A percentile compares a stretch with the other conserved stretches of the same genome.
Evolutionary conservation across 148 eudicot species (phyloP).

Genomic region (Salicornia ramosissima): DNA sequence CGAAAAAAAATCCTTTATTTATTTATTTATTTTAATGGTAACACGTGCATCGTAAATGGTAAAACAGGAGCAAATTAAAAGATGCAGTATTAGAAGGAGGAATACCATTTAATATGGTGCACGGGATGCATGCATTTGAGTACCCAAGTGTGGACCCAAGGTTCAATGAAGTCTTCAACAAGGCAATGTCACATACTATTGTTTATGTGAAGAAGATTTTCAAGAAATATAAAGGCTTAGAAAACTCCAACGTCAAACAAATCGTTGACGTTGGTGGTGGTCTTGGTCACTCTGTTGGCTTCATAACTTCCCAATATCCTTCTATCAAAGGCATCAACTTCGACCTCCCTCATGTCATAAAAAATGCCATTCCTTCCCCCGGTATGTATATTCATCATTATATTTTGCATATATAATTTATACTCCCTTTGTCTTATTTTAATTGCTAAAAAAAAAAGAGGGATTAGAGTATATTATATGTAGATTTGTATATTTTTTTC

Average conservation of each 20-base stretch:
- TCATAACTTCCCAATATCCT: conserved; percentile 23
- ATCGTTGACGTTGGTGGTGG: conserved; percentile 35
- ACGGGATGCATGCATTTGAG: conserved; percentile 24
- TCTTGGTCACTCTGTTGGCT: conserved; percentile 15
- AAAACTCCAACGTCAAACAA: neutral
- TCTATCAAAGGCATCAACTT: conserved; percentile 26
- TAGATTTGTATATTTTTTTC: too few species aligned
- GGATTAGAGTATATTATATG: too few species aligned
- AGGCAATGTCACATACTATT: conserved; percentile 19
- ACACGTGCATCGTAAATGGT: too few species aligned
- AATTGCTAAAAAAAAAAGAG: neutral
- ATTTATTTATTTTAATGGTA: too few species aligned
- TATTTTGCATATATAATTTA: conserved; percentile 40
- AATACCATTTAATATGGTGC: conserved; percentile 18
- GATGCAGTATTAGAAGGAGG: conserved; percentile 16
- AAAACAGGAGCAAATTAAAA: neutral
- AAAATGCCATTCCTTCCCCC: conserved; percentile 6
- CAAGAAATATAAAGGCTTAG: conserved; percentile 15
- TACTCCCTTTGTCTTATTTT: conserved; percentile 1
- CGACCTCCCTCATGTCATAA: conserved; percentile 29
- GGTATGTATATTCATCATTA: conserved; percentile 22
- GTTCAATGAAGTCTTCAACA: conserved; percentile 21
- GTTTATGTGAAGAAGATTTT: conserved; percentile 18
- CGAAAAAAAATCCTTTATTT: too few species aligned
- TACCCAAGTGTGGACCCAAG: conserved; percentile 18